These are phyloP conservation scores for Dryadomyces quercivorus DNA, from an alignment of 2,329 filamentous ascomycete genomes.

Conservation along the genomic window DNA sequence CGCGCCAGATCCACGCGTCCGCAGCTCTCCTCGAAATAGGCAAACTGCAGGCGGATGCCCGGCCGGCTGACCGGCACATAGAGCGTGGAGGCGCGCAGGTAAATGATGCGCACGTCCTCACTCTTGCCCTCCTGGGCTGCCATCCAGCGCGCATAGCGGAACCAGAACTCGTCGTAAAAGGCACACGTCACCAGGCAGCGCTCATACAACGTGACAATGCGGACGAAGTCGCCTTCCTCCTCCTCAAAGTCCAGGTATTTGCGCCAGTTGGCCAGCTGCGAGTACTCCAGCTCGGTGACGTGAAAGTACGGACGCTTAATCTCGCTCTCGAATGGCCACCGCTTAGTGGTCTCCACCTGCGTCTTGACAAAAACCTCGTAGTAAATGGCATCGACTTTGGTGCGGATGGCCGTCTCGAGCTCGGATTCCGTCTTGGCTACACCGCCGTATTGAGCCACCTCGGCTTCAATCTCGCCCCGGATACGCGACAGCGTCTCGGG, in stretches of 20 bases:
- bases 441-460: slow-evolving; percentile 41
- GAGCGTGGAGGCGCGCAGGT: slow-evolving; percentile 71
- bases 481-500: slow-evolving; percentile 56
- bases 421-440: slow-evolving; percentile 54
- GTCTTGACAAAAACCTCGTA: slow-evolving; percentile 71
- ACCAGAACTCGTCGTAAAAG: slow-evolving; percentile 96
- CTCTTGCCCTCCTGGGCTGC: slow-evolving; percentile 65
- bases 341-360: slow-evolving; percentile 77
- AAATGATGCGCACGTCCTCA: slow-evolving; percentile 86
- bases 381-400: slow-evolving; percentile 68
- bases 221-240: slow-evolving; percentile 60
- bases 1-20: slow-evolving; percentile 66
- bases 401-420: slow-evolving; percentile 69
- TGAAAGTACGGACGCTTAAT: slow-evolving; percentile 97
- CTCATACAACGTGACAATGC: slow-evolving; percentile 80
- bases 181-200: slow-evolving; percentile 86
- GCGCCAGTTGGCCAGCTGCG: slow-evolving; percentile 79
- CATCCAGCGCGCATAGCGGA: slow-evolving; percentile 96
- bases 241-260: slow-evolving; percentile 98
- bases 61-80: slow-evolving; percentile 82
- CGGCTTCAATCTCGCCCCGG: slow-evolving; percentile 58
- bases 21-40: slow-evolving; percentile 83
- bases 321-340: slow-evolving; percentile 90
- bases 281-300: slow-evolving; percentile 79
- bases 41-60: slow-evolving; percentile 77